phyloP scores from a whole-genome alignment of 768 basidiomycete genomes.

The Mycena galopus region DNA sequence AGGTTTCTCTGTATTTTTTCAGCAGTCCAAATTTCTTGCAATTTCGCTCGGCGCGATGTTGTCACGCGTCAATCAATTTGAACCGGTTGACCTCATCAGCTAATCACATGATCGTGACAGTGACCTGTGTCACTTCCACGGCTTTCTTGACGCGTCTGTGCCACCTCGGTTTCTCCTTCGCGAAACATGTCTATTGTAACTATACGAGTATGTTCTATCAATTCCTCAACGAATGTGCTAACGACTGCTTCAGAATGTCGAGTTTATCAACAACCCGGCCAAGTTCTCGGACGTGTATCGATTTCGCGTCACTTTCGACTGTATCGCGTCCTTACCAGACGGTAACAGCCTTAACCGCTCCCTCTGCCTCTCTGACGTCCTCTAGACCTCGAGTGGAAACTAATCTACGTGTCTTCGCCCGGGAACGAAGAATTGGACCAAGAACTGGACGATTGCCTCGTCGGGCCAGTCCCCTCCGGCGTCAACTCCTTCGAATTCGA shows the following conservation, averaged over 20 bases:
- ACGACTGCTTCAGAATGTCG: constrained; percentile 71
- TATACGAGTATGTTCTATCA: constrained; percentile 13
- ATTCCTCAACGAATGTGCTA: background rate
- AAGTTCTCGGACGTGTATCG: constrained; percentile 91
- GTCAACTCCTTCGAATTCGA: constrained; percentile 98
- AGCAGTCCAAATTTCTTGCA: too few relatives aligned
- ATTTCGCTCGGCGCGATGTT: too few relatives aligned
- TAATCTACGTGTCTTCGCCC: constrained; percentile 96
- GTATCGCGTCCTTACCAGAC: constrained; percentile 90
- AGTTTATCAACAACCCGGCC: constrained; percentile 94
- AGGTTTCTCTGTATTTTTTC: too few relatives aligned
- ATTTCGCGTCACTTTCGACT: constrained; percentile 97
- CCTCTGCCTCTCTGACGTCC: background rate
- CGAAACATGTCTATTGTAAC: constrained; percentile 33
- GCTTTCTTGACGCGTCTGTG: constrained; percentile 12
- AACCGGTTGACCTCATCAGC: too few relatives aligned
- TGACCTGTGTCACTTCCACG: constrained; percentile 1
- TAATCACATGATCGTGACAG: constrained; percentile 6
- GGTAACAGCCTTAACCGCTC: constrained; percentile 57
- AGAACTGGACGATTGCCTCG: constrained; percentile 97
- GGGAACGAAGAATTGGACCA: constrained; percentile 94
- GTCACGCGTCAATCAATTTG: background rate
- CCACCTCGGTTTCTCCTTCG: background rate
- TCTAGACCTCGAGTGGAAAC: constrained; percentile 96
- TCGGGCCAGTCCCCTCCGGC: constrained; percentile 96